Evolutionary conservation across 2,329 filamentous ascomycete genomes (phyloP).

Genomic region (Emergomyces orientalis): DNA sequence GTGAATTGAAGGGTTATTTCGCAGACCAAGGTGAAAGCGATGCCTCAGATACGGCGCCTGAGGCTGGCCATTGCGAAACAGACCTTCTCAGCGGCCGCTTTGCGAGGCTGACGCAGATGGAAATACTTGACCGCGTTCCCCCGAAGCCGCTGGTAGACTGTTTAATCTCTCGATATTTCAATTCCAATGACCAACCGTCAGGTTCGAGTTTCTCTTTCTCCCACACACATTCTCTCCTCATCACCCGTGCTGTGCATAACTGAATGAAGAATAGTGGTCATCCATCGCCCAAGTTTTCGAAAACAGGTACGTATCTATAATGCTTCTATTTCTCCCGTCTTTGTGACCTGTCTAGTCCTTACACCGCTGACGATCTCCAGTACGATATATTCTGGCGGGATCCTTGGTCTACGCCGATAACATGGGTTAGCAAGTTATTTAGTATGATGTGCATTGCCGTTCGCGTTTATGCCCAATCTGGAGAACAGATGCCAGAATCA

Average conservation of each 20-base stretch:
- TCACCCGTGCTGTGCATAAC: slow-evolving; percentile 18
- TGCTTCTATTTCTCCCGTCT: slow-evolving; percentile 11
- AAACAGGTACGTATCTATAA: slow-evolving; percentile 19
- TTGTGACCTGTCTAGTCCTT: neutral
- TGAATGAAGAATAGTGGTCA: slow-evolving; percentile 16
- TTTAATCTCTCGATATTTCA: slow-evolving; percentile 28
- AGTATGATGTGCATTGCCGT: slow-evolving; percentile 27
- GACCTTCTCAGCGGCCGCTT: slow-evolving; percentile 5
- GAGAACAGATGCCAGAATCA: neutral
- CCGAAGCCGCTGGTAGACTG: slow-evolving; percentile 19
- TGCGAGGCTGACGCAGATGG: slow-evolving; percentile 21
- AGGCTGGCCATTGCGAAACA: neutral
- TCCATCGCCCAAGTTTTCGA: slow-evolving; percentile 24
- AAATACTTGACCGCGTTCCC: slow-evolving; percentile 24
- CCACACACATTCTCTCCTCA: slow-evolving; percentile 13
- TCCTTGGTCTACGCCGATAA: slow-evolving; percentile 28
- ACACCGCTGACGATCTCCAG: slow-evolving; percentile 17
- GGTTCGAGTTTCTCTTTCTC: slow-evolving; percentile 10
- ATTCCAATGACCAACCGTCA: slow-evolving; percentile 23
- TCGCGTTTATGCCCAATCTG: neutral
- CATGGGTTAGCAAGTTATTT: slow-evolving; percentile 40
- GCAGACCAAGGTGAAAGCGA: neutral
- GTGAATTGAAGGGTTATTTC: slow-evolving; percentile 4
- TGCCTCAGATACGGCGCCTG: neutral
- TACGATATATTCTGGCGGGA: slow-evolving; percentile 39